Evolutionary conservation across 2,329 filamentous ascomycete species (phyloP), one percentile per base, ranked within the genome.

Genomic region (Meredithiella fracta): DNA sequence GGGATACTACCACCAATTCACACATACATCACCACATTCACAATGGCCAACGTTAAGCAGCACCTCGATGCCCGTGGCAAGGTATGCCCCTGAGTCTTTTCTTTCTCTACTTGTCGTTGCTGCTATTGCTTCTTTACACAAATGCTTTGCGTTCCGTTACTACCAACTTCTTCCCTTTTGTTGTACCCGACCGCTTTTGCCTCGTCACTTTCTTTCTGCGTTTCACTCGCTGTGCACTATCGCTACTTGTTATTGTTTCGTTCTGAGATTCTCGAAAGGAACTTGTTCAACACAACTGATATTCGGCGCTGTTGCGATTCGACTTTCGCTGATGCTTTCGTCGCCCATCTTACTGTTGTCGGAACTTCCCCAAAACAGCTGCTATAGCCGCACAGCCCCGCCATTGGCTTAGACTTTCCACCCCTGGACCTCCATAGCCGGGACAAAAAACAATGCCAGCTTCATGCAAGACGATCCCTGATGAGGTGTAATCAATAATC

Each of bases 61-160:
- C 89, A 95, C 73, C 82, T 95, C 68, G 79, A 80, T 67, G 81
- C 85, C 67, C 83, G 86, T 69, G 78, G 78, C 67, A 78, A 77
- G 57, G 57, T 59, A 59, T 47, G 57, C 53, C 51, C 34, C 23
- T 52, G 25, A 4, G n/a, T 38, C 15, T 31, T 31, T 17, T 51
- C 5, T 51, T n/a, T 5, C 17, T 20, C 9, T 25, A 8, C 3
- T 26, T 3, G 20, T 26, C n/a, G 44, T 20, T 53, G 22, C 29
- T 51, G 23, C 17, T 51, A n/a, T 20, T 14, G 49, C 29, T 22
- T 15, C 51, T 53, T 34, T 37, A 37, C n/a, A 14, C n/a, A 20
- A n/a, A 49, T 49, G 11, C 23, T 14, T 44, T 31, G 51, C 20
- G 51, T 53, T 26, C 44, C 22, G 44, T 49, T 26, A 49, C 44